phyloP scores from a whole-genome alignment of 208 protist genomes.

The Crithidia acanthocephali region DNA sequence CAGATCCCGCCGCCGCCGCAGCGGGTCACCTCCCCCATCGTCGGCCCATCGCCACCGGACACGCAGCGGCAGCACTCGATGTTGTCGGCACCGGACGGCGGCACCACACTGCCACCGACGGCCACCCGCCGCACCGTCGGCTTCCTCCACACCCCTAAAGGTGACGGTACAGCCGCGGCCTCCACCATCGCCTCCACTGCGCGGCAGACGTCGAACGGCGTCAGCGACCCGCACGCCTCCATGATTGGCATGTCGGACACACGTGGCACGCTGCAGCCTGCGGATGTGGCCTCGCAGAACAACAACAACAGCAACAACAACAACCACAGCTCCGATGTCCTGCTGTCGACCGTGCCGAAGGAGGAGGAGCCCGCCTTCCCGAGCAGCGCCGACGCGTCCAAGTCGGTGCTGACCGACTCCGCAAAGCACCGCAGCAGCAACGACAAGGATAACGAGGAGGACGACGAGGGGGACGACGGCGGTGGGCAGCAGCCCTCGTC shows the following conservation, averaged over 20 bases:
- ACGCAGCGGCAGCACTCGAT: not conserved
- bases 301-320: too few species aligned
- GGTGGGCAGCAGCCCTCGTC: not conserved
- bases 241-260: not conserved
- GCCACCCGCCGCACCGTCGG: slow-evolving; percentile 4
- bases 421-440: not conserved
- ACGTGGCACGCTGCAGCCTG: slow-evolving; percentile 1
- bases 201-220: slow-evolving; percentile 3
- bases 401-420: not conserved
- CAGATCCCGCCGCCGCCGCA: not conserved
- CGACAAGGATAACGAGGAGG: not conserved
- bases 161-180: not conserved
- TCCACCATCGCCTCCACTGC: not conserved
- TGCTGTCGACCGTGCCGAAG: not conserved
- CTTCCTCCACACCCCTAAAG: not conserved
- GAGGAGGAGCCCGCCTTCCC: not conserved
- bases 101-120: not conserved
- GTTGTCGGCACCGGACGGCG: not conserved
- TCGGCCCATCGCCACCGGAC: not conserved
- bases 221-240: slow-evolving; percentile 5
- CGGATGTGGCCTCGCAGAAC: not conserved
- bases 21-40: not conserved
- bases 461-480: not conserved
- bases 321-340: too few species aligned
- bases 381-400: not conserved